Conservation (phyloP, 768 basidiomycete species). For the Sutorius australiensis region DNA sequence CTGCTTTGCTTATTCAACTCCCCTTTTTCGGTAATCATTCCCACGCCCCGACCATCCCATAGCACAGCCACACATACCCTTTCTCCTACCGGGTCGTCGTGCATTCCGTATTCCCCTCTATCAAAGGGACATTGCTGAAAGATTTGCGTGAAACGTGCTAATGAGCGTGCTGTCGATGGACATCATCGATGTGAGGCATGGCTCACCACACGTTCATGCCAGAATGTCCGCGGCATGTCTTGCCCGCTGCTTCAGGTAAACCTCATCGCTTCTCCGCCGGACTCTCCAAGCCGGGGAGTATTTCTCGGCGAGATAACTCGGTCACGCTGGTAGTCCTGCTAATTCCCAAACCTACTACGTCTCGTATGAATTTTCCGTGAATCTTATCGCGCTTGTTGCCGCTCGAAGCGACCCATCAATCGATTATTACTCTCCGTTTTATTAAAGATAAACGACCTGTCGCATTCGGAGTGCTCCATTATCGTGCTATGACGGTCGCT, state of each 20-base stretch:
- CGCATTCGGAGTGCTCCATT: neutral
- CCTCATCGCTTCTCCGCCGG: neutral
- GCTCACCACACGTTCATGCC: neutral
- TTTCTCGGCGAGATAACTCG: neutral
- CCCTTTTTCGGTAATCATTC: neutral
- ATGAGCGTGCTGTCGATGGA: neutral
- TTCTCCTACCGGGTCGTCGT: neutral
- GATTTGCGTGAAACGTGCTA: neutral
- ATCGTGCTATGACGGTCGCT: too few relatives aligned
- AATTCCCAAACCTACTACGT: too few relatives aligned
- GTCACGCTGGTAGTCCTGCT: neutral
- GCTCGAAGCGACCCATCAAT: neutral
- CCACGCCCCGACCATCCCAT: slow-evolving; percentile 11
- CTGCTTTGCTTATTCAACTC: slow-evolving; percentile 11
- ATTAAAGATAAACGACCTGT: neutral
- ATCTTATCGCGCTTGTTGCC: neutral
- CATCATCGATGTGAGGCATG: neutral
- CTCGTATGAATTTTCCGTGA: neutral
- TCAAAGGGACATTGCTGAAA: neutral
- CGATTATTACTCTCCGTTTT: neutral
- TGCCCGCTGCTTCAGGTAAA: neutral
- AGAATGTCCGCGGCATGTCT: neutral
- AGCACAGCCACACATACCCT: neutral
- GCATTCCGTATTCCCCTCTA: neutral
- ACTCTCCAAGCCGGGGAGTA: neutral